A percentile compares a stretch with the other conserved stretches of the same genome.
Conservation (phyloP, 495 filamentous ascomycete species). For the Podospora australis region DNA sequence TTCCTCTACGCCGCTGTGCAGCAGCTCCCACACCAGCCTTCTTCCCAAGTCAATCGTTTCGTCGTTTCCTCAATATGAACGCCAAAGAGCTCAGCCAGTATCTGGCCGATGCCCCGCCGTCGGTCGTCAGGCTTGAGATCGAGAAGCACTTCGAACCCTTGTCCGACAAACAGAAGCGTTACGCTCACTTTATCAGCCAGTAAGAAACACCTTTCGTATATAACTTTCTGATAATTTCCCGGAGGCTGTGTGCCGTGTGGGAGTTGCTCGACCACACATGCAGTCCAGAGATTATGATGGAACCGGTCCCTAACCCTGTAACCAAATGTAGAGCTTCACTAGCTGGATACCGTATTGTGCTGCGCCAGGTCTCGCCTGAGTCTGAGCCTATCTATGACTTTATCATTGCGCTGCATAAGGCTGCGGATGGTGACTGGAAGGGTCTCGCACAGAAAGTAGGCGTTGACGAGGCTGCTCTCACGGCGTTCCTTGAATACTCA, state of each 20-base stretch:
- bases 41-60: slow-evolving; percentile 5
- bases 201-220: slow-evolving; percentile 30
- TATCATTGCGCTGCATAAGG: slow-evolving; percentile 70
- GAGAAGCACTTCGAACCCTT: slow-evolving; percentile 85
- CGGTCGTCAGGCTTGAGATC: slow-evolving; percentile 76
- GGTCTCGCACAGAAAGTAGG: slow-evolving; percentile 60
- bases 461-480: slow-evolving; percentile 61
- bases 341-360: slow-evolving; percentile 73
- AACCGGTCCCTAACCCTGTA: neutral
- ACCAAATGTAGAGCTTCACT: slow-evolving; percentile 78
- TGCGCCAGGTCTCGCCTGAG: slow-evolving; percentile 86
- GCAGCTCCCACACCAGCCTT: neutral
- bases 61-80: slow-evolving; percentile 34
- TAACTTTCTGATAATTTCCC: too few relatives aligned
- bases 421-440: slow-evolving; percentile 73
- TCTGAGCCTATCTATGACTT: slow-evolving; percentile 88
- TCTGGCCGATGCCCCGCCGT: slow-evolving; percentile 82
- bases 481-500: slow-evolving; percentile 78
- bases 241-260: too few relatives aligned
- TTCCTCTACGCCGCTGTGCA: neutral
- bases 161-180: slow-evolving; percentile 69
- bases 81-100: slow-evolving; percentile 59
- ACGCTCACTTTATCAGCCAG: slow-evolving; percentile 89
- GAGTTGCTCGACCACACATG: too few relatives aligned
- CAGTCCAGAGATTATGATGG: neutral